These are phyloP conservation scores for Coprinopsis marcescibilis DNA, from an alignment of 768 basidiomycete genomes.

Conservation along the genomic window DNA sequence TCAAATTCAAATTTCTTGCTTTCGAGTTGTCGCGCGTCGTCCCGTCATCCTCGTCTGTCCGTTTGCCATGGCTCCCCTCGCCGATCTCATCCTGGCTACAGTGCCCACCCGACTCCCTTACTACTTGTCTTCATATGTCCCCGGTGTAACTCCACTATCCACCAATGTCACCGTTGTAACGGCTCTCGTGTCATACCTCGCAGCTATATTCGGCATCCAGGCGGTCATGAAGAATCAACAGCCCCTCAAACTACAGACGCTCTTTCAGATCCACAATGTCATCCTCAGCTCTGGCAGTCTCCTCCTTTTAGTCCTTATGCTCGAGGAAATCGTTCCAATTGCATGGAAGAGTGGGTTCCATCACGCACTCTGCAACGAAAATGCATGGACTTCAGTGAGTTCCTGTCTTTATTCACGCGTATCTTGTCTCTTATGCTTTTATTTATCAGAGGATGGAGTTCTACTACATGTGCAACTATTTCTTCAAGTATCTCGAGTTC, in stretches of 20 bases:
- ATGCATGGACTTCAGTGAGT: slow-evolving; percentile 86
- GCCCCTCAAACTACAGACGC: slow-evolving; percentile 68
- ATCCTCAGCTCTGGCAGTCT: slow-evolving; percentile 79
- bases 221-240: slow-evolving; percentile 76
- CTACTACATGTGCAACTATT: slow-evolving; percentile 99
- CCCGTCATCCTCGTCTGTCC: slow-evolving; percentile 21
- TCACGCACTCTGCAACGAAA: slow-evolving; percentile 67
- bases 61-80: slow-evolving; percentile 61
- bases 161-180: slow-evolving; percentile 70
- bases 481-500: slow-evolving; percentile 96
- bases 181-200: slow-evolving; percentile 76
- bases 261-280: slow-evolving; percentile 90
- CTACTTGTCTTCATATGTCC: slow-evolving; percentile 59
- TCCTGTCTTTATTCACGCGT: slow-evolving; percentile 13
- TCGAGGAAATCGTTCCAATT: slow-evolving; percentile 87
- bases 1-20: slow-evolving; percentile 27
- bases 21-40: slow-evolving; percentile 9
- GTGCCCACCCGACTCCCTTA: slow-evolving; percentile 54
- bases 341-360: slow-evolving; percentile 66
- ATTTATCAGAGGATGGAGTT: slow-evolving; percentile 73
- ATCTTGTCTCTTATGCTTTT: slow-evolving; percentile 5
- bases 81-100: slow-evolving; percentile 60
- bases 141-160: slow-evolving; percentile 74
- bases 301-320: slow-evolving; percentile 82
- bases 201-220: slow-evolving; percentile 79